Evolutionary conservation across 768 basidiomycete genomes (phyloP).

Genomic region (Mycena filopes): DNA sequence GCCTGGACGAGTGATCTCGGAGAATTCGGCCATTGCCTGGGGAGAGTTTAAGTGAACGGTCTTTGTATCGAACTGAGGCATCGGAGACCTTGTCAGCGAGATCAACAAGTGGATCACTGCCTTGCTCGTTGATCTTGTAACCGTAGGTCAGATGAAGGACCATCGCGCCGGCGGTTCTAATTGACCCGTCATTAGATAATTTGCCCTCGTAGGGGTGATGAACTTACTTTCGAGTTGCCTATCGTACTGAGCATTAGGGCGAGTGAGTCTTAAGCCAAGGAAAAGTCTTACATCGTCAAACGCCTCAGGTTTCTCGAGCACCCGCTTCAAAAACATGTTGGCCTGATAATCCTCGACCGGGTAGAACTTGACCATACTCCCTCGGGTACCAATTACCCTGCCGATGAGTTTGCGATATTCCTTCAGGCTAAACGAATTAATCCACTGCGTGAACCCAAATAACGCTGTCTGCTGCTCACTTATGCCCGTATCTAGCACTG

Average conservation of each 20-base stretch:
- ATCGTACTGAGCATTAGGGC: too few relatives aligned
- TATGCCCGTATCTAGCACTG: conserved; percentile 15
- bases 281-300: conserved; percentile 9
- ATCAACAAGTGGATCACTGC: conserved; percentile 51
- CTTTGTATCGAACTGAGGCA: conserved; percentile 38
- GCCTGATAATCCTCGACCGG: conserved; percentile 53
- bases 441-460: too few relatives aligned
- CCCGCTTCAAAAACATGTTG: conserved; percentile 49
- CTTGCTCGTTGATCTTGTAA: conserved; percentile 49
- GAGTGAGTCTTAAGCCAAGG: neutral
- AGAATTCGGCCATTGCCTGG: conserved; percentile 51
- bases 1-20: conserved; percentile 53
- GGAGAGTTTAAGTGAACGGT: neutral
- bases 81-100: conserved; percentile 43
- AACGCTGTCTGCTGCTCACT: neutral
- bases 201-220: too few relatives aligned
- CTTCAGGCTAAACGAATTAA: neutral
- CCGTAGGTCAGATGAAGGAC: conserved; percentile 58
- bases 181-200: neutral
- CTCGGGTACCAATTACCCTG: conserved; percentile 51
- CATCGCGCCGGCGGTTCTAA: conserved; percentile 55
- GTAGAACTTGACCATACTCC: conserved; percentile 50
- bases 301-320: conserved; percentile 47
- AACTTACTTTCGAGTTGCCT: conserved; percentile 42
- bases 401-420: conserved; percentile 52